Evolutionary conservation across 768 basidiomycete genomes (phyloP), one percentile per base, ranked within the genome.

Genomic region (Leccinellum rugosiceps): DNA sequence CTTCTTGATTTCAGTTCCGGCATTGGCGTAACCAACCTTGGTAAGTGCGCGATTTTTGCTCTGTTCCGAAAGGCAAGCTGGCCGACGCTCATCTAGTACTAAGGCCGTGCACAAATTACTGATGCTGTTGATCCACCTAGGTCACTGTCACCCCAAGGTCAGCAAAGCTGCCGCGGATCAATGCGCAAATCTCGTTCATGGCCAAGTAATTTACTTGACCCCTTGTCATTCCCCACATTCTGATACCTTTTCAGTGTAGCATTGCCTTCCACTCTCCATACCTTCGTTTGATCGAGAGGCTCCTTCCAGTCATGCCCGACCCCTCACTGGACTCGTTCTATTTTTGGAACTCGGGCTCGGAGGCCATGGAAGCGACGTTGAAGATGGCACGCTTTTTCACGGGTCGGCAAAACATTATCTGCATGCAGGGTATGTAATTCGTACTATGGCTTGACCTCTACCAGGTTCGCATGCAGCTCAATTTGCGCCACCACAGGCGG

Each of bases 261-360:
- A 92, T 97, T 65, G 89, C 87, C 6, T 89, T 92, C 77, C 86
- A 92, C 64, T 84, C 81, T 61, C 92, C 94, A 0, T 94, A 96
- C 73, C 80, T 97, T 19, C 80, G 85, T 50, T 88, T 98, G 64
- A 88, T 98, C 66, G 83, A 96, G 71, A 82, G 82, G 54, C 80
- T 98, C 7, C 75, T 96, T 13, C 91, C 94, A 0, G 75, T 89
- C 57, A 94, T 98, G 94, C 95, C 95, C 2, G 76, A 95, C 74
- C 80, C 86, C 0, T 94, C 93, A 1, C 80, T 98, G 31, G 90
- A 96, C 71, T 92, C 92, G 25, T 98, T 98, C 81, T 97, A 94
- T 82, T 92, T 97, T 75, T 92, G 90, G 90, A 98, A 92, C 77
- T 95, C 94, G 2, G 96, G 96, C 3, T 87, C 92, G 1, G 96